Evolutionary conservation across 1,284 basidiomycete genomes (phyloP).

Genomic region (Amylostereum areolatum): DNA sequence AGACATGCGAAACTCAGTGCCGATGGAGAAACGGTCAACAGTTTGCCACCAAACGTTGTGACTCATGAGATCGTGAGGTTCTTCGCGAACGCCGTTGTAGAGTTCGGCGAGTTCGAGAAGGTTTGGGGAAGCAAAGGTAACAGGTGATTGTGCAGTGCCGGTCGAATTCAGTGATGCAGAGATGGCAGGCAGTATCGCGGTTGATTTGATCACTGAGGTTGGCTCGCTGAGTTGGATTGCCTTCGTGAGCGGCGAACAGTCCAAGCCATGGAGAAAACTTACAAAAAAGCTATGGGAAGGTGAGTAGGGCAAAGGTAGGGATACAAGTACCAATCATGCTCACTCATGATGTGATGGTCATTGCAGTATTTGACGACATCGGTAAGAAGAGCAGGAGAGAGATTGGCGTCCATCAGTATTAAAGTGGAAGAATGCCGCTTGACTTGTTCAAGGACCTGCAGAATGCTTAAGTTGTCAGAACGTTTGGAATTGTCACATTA

Average conservation of each 20-base stretch:
- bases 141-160: slow-evolving; percentile 30
- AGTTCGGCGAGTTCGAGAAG: slow-evolving; percentile 68
- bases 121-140: slow-evolving; percentile 78
- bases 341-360: slow-evolving; percentile 45
- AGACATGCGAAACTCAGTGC: slow-evolving; percentile 56
- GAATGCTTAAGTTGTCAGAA: neutral
- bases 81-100: slow-evolving; percentile 45
- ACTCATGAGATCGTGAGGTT: slow-evolving; percentile 42
- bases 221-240: slow-evolving; percentile 55
- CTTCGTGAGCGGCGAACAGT: slow-evolving; percentile 7
- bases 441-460: slow-evolving; percentile 39
- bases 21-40: slow-evolving; percentile 58
- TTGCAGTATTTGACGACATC: slow-evolving; percentile 46
- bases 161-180: slow-evolving; percentile 23
- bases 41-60: slow-evolving; percentile 58
- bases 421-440: slow-evolving; percentile 44
- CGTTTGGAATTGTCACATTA: slow-evolving; percentile 3
- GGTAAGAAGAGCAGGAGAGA: slow-evolving; percentile 49
- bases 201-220: slow-evolving; percentile 80
- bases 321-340: slow-evolving; percentile 16
- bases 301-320: slow-evolving; percentile 2
- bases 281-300: slow-evolving; percentile 51
- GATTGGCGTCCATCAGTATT: slow-evolving; percentile 82
- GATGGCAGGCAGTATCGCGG: slow-evolving; percentile 64
- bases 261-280: slow-evolving; percentile 19